These are phyloP conservation scores for Amniculicola lignicola DNA, from an alignment of 495 filamentous ascomycete genomes.

Conservation along the genomic window DNA sequence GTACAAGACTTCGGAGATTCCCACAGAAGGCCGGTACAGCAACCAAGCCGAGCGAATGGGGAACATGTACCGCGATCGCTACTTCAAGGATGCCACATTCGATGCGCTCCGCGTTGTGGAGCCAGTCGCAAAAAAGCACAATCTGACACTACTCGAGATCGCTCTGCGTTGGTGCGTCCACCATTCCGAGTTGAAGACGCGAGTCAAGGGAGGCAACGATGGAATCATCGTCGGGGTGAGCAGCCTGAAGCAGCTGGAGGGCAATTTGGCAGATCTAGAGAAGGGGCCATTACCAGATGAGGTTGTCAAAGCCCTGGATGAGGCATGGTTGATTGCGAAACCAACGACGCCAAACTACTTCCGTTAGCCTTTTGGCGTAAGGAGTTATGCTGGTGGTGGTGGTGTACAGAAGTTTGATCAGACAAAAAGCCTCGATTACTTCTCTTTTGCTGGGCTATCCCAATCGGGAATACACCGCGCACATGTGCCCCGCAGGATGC, in stretches of 20 bases:
- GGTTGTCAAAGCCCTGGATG: slow-evolving; percentile 72
- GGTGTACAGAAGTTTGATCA: neutral
- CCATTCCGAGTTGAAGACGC: slow-evolving; percentile 67
- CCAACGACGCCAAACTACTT: slow-evolving; percentile 58
- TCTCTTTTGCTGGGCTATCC: no score
- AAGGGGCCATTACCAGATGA: slow-evolving; percentile 87
- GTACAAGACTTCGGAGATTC: slow-evolving; percentile 53
- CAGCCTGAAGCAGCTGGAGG: slow-evolving; percentile 22
- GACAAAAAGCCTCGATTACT: neutral
- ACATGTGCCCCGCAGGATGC: no score
- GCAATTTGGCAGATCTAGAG: slow-evolving; percentile 50
- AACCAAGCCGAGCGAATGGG: slow-evolving; percentile 51
- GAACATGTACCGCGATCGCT: slow-evolving; percentile 68
- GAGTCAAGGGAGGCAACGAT: slow-evolving; percentile 58
- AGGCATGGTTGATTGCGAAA: slow-evolving; percentile 67
- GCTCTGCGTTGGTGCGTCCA: slow-evolving; percentile 31
- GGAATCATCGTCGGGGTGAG: slow-evolving; percentile 52
- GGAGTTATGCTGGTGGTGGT: no score
- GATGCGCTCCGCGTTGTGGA: slow-evolving; percentile 72
- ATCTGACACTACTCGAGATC: slow-evolving; percentile 52
- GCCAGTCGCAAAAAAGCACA: slow-evolving; percentile 67
- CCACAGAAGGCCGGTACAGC: slow-evolving; percentile 67
- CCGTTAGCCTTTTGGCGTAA: no score
- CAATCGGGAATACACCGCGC: no score
- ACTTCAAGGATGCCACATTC: slow-evolving; percentile 78